Conservation (phyloP, 495 filamentous ascomycete genomes). For the Penicillium diatomitis region DNA sequence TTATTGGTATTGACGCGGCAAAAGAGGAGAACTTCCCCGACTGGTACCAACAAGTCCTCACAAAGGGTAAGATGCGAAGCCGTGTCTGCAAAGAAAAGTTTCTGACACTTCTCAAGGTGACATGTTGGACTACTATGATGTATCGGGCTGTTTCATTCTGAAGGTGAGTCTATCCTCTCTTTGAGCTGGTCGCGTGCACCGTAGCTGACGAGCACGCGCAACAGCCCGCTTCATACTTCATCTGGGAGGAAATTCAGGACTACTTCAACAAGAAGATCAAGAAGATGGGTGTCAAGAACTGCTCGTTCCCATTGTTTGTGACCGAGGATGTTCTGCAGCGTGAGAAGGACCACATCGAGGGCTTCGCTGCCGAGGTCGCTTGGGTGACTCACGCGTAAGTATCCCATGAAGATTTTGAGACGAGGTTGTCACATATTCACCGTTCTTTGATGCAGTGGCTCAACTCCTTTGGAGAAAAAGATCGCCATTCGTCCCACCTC, state of each 20-base stretch:
- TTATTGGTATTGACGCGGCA: conserved; percentile 77
- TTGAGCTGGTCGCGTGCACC: neutral
- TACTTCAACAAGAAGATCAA: conserved; percentile 88
- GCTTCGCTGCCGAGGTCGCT: conserved; percentile 93
- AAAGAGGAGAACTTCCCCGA: conserved; percentile 82
- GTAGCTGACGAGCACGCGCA: conserved; percentile 3
- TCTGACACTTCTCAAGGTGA: neutral
- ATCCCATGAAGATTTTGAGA: neutral
- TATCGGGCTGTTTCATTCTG: conserved; percentile 92
- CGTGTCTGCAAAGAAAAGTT: neutral
- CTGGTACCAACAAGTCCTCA: conserved; percentile 95
- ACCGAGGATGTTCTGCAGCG: conserved; percentile 81
- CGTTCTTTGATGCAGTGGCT: conserved; percentile 38
- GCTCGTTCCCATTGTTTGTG: conserved; percentile 92
- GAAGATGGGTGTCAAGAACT: conserved; percentile 83
- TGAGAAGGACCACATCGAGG: conserved; percentile 96
- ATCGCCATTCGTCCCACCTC: conserved; percentile 94
- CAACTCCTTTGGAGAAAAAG: conserved; percentile 84
- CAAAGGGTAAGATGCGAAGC: conserved; percentile 64
- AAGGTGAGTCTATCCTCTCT: conserved; percentile 38
- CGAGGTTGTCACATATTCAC: conserved; percentile 15
- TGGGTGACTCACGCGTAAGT: conserved; percentile 92
- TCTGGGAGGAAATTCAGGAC: conserved; percentile 85
- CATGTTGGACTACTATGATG: conserved; percentile 46
- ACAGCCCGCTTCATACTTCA: conserved; percentile 65